phyloP scores from a whole-genome alignment of 208 protist genomes.

The Acanthamoeba triangularis region DNA sequence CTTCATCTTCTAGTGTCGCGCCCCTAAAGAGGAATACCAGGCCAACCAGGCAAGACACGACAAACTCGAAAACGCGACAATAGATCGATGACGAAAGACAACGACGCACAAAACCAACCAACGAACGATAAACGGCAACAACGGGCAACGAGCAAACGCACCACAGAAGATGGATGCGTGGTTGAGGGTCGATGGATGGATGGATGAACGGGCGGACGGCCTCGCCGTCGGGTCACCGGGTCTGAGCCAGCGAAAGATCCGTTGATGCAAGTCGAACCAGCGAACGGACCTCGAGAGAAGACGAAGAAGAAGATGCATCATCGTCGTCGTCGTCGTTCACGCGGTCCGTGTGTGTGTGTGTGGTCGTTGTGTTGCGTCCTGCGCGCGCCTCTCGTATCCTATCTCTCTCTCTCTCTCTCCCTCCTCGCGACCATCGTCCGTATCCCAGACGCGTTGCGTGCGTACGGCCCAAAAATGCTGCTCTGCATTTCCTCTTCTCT shows the following conservation, averaged over 20 bases:
- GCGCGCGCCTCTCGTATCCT: background rate
- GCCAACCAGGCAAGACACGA: too few species aligned
- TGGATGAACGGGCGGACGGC: background rate
- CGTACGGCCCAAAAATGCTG: slow-evolving; percentile 37
- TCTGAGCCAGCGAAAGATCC: background rate
- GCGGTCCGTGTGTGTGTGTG: background rate
- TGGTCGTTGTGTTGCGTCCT: too few species aligned
- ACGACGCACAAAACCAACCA: too few species aligned
- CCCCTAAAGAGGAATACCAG: too few species aligned
- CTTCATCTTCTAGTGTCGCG: background rate
- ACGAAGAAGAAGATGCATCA: background rate
- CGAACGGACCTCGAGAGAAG: background rate
- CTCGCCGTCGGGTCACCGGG: too few species aligned
- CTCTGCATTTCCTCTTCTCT: slow-evolving; percentile 69
- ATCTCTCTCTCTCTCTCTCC: background rate
- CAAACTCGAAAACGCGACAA: too few species aligned
- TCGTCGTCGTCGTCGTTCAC: background rate
- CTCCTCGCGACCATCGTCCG: background rate
- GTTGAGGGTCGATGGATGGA: too few species aligned
- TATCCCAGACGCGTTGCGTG: background rate
- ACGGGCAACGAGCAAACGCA: background rate
- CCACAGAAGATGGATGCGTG: background rate
- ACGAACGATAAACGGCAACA: too few species aligned
- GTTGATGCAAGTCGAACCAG: background rate
- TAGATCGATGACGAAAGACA: too few species aligned